These are phyloP conservation scores for Pseudocercospora pini-densiflorae DNA, from an alignment of 2,329 filamentous ascomycete genomes.

Conservation along the genomic window DNA sequence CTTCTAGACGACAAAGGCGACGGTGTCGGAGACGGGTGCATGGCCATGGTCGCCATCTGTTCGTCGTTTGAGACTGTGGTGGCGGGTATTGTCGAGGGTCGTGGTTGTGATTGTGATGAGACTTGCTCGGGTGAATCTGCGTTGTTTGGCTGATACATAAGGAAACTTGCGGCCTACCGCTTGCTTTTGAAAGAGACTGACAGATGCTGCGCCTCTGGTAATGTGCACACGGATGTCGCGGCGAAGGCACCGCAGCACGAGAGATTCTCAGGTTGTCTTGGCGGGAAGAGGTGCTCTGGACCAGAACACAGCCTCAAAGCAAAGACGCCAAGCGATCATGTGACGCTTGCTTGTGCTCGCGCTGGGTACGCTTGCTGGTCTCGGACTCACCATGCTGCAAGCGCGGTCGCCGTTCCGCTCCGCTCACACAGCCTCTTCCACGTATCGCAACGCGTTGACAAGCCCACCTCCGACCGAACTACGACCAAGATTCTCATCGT, in stretches of 20 bases:
- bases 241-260: background rate
- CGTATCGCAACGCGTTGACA: background rate
- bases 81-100: background rate
- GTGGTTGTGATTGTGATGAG: conserved; percentile 1
- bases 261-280: background rate
- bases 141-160: conserved; percentile 5
- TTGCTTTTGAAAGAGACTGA: conserved; percentile 7
- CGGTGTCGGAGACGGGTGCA: conserved; percentile 21
- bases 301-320: background rate
- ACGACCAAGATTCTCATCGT: background rate
- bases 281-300: background rate
- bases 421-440: background rate
- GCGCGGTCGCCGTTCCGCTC: background rate
- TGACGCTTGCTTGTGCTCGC: too few species aligned
- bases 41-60: conserved; percentile 25
- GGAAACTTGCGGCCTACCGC: conserved; percentile 8
- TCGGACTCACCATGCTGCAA: background rate
- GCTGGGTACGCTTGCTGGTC: too few species aligned
- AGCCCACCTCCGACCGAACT: background rate
- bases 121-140: conserved; percentile 1
- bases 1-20: conserved; percentile 28
- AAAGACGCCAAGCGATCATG: background rate
- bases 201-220: conserved; percentile 8
- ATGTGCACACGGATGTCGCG: conserved; percentile 7
- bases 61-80: background rate